Percentiles rank a stretch among this genome's conserved stretches.
These are phyloP conservation scores for Xylariaceae sp. DNA, from an alignment of 2,329 filamentous ascomycete species.

Conservation along the genomic window DNA sequence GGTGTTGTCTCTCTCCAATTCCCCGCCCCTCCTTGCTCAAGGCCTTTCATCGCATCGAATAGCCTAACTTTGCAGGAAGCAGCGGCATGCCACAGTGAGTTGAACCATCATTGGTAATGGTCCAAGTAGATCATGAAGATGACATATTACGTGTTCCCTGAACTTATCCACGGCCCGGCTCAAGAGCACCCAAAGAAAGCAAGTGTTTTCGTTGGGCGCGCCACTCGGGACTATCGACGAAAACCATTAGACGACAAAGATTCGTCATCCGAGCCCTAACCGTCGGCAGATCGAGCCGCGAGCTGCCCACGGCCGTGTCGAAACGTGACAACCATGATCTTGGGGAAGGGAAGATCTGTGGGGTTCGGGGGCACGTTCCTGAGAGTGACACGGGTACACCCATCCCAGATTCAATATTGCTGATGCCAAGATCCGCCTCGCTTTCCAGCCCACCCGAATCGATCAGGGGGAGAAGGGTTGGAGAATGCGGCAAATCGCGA, in stretches of 20 bases:
- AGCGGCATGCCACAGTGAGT: slow-evolving; percentile 7
- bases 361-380: slow-evolving; percentile 32
- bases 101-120: slow-evolving; percentile 5
- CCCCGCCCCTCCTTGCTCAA: not conserved
- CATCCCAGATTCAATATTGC: slow-evolving; percentile 31
- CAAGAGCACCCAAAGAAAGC: slow-evolving; percentile 15
- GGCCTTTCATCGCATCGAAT: slow-evolving; percentile 4
- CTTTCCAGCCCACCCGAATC: slow-evolving; percentile 34
- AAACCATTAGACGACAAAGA: slow-evolving; percentile 25
- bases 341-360: slow-evolving; percentile 23
- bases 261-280: slow-evolving; percentile 33
- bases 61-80: slow-evolving; percentile 18
- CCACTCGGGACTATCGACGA: slow-evolving; percentile 27
- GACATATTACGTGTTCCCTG: slow-evolving; percentile 20
- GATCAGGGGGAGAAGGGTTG: slow-evolving; percentile 24
- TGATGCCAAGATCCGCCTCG: slow-evolving; percentile 40
- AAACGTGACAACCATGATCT: slow-evolving; percentile 6
- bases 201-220: slow-evolving; percentile 29
- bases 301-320: slow-evolving; percentile 12
- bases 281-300: slow-evolving; percentile 34
- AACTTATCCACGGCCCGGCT: slow-evolving; percentile 25
- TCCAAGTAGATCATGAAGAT: slow-evolving; percentile 22
- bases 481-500: slow-evolving; percentile 18
- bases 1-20: not conserved
- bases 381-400: slow-evolving; percentile 19